Base-by-base conservation (phyloP, 139 green algal genomes). In the Diplosphaera chodatii region DNA sequence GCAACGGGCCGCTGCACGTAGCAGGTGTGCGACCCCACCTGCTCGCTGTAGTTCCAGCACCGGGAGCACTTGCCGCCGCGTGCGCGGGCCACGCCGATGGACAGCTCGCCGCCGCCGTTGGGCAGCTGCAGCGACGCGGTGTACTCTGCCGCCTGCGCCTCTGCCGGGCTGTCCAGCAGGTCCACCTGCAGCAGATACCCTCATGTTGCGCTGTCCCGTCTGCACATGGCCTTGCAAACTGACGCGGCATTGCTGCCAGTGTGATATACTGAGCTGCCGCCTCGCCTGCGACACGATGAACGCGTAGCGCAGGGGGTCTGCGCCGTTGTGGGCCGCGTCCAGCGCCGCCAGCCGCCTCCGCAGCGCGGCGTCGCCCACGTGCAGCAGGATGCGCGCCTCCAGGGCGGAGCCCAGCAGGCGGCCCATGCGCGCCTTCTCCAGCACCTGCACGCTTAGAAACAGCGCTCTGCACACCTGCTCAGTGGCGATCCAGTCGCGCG, bases 11-110 rank as follows among this genome's bases (percentile, higher is more conserved):
- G n/a, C n/a, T n/a, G n/a, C n/a, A n/a, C n/a, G n/a, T n/a, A n/a
- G n/a, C n/a, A n/a, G n/a, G n/a, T n/a, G n/a, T n/a, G n/a, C n/a
- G n/a, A n/a, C n/a, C n/a, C n/a, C n/a, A 93, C 81, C 22, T 41
- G 21, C 1, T 64, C n/a, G 48, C 83, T 90, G 82, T 96, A 98
- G 79, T 96, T 97, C 95, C 95, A 99, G 82, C 95, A 99, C 64
- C 95, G 90, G 31, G 82, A 84, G 82, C 94, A 98, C 80, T 96
- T 97, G 63, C 20, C 23, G 29, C 94, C 94, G 1, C 70, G 72
- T 1, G 94, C 94, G 1, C 78, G 73, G 0, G 27, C 32, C 33
- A 98, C 87, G 23, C 91, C 92, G 66, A 96, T 83, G 29, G 77
- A 83, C 33, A 97, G 77, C 27, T 71, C 68, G 1, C 74, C 86